Evolutionary conservation across 2,329 filamentous ascomycete genomes (phyloP).

Genomic region (Diaporthe eres): DNA sequence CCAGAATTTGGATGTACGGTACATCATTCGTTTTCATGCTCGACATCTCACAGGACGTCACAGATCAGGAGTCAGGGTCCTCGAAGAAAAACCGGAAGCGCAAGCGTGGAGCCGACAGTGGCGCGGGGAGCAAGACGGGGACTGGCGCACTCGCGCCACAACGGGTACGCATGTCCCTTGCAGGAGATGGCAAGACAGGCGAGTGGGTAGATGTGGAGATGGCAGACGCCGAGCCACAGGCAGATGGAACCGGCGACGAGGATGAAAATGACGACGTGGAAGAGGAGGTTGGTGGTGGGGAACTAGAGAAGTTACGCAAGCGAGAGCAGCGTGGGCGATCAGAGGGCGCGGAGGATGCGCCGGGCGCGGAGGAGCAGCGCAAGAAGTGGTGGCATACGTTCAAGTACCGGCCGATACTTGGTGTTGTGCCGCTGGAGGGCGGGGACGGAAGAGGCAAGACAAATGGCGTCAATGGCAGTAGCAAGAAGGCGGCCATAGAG

Average conservation of each 20-base stretch:
- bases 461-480: constrained; percentile 39
- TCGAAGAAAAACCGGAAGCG: constrained; percentile 63
- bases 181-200: constrained; percentile 55
- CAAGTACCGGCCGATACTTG: constrained; percentile 95
- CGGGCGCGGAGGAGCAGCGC: constrained; percentile 44
- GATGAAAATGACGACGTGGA: constrained; percentile 58
- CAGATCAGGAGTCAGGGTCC: constrained; percentile 52
- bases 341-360: constrained; percentile 49
- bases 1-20: constrained; percentile 89
- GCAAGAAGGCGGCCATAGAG: constrained; percentile 19
- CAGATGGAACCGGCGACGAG: constrained; percentile 52
- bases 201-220: constrained; percentile 54
- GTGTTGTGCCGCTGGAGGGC: constrained; percentile 66
- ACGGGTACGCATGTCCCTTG: constrained; percentile 55
- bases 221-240: constrained; percentile 49
- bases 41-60: constrained; percentile 81
- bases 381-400: constrained; percentile 82
- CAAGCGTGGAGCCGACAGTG: constrained; percentile 66
- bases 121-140: constrained; percentile 68
- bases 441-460: constrained; percentile 50
- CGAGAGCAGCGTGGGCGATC: constrained; percentile 56
- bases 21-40: constrained; percentile 93
- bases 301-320: constrained; percentile 51
- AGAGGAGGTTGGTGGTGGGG: constrained; percentile 52
- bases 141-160: constrained; percentile 61